Base-by-base conservation (phyloP, 1,284 basidiomycete genomes). In the Heterobasidion occidentale region DNA sequence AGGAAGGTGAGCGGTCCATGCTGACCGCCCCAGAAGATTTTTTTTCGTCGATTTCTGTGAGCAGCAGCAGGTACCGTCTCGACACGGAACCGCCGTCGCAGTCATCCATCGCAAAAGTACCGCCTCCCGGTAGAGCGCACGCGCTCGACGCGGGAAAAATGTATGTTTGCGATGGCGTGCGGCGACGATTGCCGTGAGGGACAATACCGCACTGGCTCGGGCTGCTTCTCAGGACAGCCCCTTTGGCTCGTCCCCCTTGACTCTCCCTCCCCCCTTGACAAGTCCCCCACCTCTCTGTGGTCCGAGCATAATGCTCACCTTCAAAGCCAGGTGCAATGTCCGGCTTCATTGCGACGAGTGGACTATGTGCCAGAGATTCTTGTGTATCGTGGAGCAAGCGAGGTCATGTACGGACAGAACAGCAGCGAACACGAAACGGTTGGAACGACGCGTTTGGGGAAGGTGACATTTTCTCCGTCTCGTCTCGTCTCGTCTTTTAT, bases 21-120 rank as follows among this genome's bases (percentile, higher is more conserved):
- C 27, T 6, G 27, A 27, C 27, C 27, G 27, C 27, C 27, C 6
- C 27, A 5, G 5, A 27, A 27, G 27, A 27, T 27, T 27, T 5
- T 27, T 27, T 27, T 27, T 27, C 27, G 27, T 6, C 27, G 27
- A 27, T 27, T 27, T 27, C 27, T 3, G 38, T 42, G 38, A 42
- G 38, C n/a, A 8, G 27, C 5, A 27, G 27, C 38, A 42, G 12
- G 12, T 42, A 7, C 38, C 38, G 47, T 19, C 47, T 12, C 19
- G 20, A 4, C 9, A 51, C 46, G 19, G 19, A 48, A 19, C 9
- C 46, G 70, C 70, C 72, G 71, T 75, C 76, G 82, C 80, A 84
- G 81, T 84, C 81, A 83, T 84, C 83, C 83, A 84, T 84, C 82
- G 83, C 83, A 84, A 77, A 79, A 82, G 71, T 73, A 73, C 68